phyloP scores from a whole-genome alignment of 2,329 filamentous ascomycete species.

The Dendrostoma leiphaemia region DNA sequence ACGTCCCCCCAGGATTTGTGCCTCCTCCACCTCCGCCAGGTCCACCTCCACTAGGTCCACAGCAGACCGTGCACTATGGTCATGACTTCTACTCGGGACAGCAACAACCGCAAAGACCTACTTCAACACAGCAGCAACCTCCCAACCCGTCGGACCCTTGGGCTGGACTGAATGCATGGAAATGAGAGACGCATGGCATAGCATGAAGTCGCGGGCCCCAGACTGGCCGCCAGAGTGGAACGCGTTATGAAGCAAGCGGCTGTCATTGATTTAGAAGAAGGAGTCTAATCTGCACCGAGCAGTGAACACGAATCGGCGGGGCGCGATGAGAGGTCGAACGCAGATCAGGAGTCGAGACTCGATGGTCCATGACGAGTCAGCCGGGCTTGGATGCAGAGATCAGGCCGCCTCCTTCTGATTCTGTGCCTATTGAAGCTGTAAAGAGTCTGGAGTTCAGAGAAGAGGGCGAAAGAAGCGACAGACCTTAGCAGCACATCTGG shows the following conservation, averaged over 20 bases:
- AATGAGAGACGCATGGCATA: conserved; percentile 36
- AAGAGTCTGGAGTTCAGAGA: too few relatives aligned
- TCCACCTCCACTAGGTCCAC: conserved; percentile 59
- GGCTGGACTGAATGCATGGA: conserved; percentile 70
- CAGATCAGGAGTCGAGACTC: not conserved
- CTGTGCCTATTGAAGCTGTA: not conserved
- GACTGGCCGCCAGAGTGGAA: not conserved
- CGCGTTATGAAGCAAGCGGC: not conserved
- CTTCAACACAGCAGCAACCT: conserved; percentile 29
- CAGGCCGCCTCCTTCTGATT: too few relatives aligned
- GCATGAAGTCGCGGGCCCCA: not conserved
- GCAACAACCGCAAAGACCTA: conserved; percentile 40
- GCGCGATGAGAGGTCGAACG: not conserved
- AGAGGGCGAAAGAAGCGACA: too few relatives aligned
- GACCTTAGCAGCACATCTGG: too few relatives aligned
- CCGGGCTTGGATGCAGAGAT: not conserved
- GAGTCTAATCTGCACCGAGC: too few relatives aligned
- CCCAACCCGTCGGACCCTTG: conserved; percentile 56
- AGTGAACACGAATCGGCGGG: not conserved
- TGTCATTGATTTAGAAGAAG: not conserved
- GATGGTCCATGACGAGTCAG: not conserved
- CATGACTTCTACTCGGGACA: conserved; percentile 49
- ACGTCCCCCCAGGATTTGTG: conserved; percentile 57
- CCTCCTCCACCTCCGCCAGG: conserved; percentile 63
- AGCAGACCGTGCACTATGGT: conserved; percentile 59